Evolutionary conservation across 306 rosid species (phyloP), one percentile per base, ranked within the genome.

Genomic region (Cucumis cinereus): DNA sequence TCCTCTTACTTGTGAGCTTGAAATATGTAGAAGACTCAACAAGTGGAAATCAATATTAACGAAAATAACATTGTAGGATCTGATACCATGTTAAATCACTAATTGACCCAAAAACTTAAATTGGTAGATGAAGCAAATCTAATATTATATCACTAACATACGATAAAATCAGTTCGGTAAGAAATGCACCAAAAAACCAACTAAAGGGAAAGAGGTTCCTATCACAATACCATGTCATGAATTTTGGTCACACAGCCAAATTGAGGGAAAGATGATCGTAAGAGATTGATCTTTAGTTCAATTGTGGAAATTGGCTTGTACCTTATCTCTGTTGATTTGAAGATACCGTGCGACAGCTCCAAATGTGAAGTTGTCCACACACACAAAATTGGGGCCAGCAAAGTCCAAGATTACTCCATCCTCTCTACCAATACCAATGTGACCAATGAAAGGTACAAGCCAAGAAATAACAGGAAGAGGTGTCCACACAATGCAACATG

Each of bases 321-420:
- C 99, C 98, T 90, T 89, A 20, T 89, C 95, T 77, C 76, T 82
- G 86, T 83, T 84, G 49, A 92, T 81, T 80, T 86, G 95, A 78
- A 89, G 24, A 85, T 95, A 92, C 17, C 99, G 88, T 50, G 96
- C 86, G 13, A 88, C 92, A 26, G 97, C 73, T 78, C 99, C 99
- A 81, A 95, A 92, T 24, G 98, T 81, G 77, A 95, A 95, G 75
- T 87, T 84, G 79, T 92, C 99, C 22, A 90, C 98, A 2, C 93
- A 84, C 26, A 95, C 96, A 77, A 77, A 95, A 86, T 90, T 95
- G 67, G 99, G 99, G 70, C 97, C 99, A 8, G 99, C 98, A 79
- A 90, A 95, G 88, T 95, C 98, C 90, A 95, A 84, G 77, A 95
- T 89, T 24, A 95, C 96, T 14, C 99, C 98, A 78, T 92, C 99